Evolutionary conservation across 352 stramenopile species (phyloP), one percentile per base, ranked within the genome.

Genomic region (Elongisporangium anandrum): DNA sequence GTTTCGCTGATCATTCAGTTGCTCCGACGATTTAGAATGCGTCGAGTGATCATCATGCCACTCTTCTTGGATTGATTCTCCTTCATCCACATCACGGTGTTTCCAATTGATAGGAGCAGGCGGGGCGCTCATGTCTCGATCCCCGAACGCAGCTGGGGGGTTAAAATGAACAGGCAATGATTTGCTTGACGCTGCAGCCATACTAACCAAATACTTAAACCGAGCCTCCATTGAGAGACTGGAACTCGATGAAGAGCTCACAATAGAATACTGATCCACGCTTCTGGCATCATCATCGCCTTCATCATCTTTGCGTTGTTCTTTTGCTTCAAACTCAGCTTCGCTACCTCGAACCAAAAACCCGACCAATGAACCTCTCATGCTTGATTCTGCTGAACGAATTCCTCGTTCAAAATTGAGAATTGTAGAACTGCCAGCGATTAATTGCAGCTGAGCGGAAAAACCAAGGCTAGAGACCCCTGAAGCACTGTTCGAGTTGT

Each of bases 391-490:
- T 17, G 34, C 34, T 17, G 34, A 45, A 45, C 34, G 34, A 1
- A 45, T 45, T 17, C 34, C 34, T 3, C 34, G 10, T 45, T 45
- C 34, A 45, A 45, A 45, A 12, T 45, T 45, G 34, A 45, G 34
- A 45, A 45, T 45, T 45, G 10, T 45, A 3, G 34, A 45, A 45
- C 34, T 15, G 3, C 34, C 34, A 17, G 34, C 10, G 9, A 45
- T 45, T 45, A 45, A 15, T 15, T 45, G 16, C 10, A 84, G 58
- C 51, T 81, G 65, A 24, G 74, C 72, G 54, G 69, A 57, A 65
- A 81, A 85, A 0, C 76, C 76, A 41, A 79, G 63, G 55, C 76
- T 86, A 4, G 76, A 86, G 24, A 77, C 61, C 51, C 66, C 69
- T 2, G 76, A 83, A 7, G 49, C 65, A 29, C 63, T 79, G 17